A percentile compares a stretch with the other conserved stretches of the same genome.
These are phyloP conservation scores for Boletus bicolor DNA, from an alignment of 768 basidiomycete species.

Conservation along the genomic window DNA sequence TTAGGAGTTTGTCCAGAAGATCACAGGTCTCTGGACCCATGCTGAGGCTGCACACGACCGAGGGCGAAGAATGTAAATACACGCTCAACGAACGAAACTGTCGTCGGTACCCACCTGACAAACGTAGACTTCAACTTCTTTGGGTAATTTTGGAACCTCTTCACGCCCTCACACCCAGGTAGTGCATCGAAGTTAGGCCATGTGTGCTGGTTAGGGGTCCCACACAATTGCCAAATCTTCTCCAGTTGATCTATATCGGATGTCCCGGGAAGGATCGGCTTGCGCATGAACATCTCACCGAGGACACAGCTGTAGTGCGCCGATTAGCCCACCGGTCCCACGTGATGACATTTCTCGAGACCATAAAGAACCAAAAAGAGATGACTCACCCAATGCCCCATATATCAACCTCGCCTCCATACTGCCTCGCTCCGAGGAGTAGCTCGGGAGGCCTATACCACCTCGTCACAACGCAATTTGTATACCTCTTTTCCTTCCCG, in stretches of 20 bases:
- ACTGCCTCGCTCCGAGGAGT: conserved; percentile 81
- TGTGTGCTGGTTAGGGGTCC: conserved; percentile 76
- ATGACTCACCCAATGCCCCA: conserved; percentile 89
- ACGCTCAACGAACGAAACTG: neutral
- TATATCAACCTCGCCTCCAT: conserved; percentile 93
- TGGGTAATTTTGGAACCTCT: conserved; percentile 51
- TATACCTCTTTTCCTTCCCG: conserved; percentile 71
- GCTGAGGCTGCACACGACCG: conserved; percentile 35
- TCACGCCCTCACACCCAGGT: conserved; percentile 79
- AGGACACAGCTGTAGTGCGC: conserved; percentile 69
- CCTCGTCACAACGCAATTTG: conserved; percentile 91
- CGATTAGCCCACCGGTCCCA: conserved; percentile 1
- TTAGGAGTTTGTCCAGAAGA: conserved; percentile 77
- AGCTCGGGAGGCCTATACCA: conserved; percentile 97
- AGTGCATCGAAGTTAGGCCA: conserved; percentile 77
- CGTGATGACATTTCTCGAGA: neutral
- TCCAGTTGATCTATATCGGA: conserved; percentile 91
- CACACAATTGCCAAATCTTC: conserved; percentile 88
- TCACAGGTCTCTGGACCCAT: conserved; percentile 74
- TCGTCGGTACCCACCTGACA: conserved; percentile 49
- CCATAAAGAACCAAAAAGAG: neutral
- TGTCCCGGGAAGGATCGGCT: conserved; percentile 83
- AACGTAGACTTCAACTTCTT: conserved; percentile 57
- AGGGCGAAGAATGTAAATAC: conserved; percentile 2
- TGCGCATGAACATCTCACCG: conserved; percentile 92